These are phyloP conservation scores for Prunella vulgaris DNA, from an alignment of 257 asterid species.

Conservation along the genomic window DNA sequence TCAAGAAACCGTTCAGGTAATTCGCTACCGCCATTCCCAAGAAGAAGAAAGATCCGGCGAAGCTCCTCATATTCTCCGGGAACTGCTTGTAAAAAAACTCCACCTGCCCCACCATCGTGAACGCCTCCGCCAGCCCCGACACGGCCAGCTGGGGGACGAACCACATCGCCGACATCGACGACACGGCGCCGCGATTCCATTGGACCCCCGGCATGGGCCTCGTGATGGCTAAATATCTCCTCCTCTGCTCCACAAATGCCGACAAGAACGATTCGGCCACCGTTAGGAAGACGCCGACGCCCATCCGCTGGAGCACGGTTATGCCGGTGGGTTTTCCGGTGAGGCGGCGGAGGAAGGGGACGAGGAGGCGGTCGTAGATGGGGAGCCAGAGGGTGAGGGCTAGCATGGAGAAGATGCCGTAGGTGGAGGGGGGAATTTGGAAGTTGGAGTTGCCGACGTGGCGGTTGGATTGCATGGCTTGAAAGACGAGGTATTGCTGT, in stretches of 20 bases:
- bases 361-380: slow-evolving; percentile 60
- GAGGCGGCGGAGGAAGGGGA: background rate
- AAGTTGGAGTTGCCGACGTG: slow-evolving; percentile 41
- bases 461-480: slow-evolving; percentile 79
- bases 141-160: slow-evolving; percentile 70
- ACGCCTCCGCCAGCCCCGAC: slow-evolving; percentile 79
- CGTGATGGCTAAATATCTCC: slow-evolving; percentile 36
- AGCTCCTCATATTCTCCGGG: no score
- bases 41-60: no score
- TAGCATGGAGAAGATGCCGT: slow-evolving; percentile 65
- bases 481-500: slow-evolving; percentile 78
- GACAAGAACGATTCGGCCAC: slow-evolving; percentile 29
- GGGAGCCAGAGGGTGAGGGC: slow-evolving; percentile 62
- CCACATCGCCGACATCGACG: slow-evolving; percentile 77
- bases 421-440: slow-evolving; percentile 71
- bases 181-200: slow-evolving; percentile 42
- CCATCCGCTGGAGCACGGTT: no score
- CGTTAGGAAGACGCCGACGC: slow-evolving; percentile 19
- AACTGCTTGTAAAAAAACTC: slow-evolving; percentile 43
- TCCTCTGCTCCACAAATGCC: slow-evolving; percentile 41
- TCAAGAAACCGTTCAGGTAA: no score
- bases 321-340: slow-evolving; percentile 18
- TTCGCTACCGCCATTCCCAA: no score
- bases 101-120: slow-evolving; percentile 19
- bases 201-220: slow-evolving; percentile 28